These are phyloP conservation scores for Microcyclospora pomicola DNA, from an alignment of 2,329 filamentous ascomycete genomes.

Conservation along the genomic window DNA sequence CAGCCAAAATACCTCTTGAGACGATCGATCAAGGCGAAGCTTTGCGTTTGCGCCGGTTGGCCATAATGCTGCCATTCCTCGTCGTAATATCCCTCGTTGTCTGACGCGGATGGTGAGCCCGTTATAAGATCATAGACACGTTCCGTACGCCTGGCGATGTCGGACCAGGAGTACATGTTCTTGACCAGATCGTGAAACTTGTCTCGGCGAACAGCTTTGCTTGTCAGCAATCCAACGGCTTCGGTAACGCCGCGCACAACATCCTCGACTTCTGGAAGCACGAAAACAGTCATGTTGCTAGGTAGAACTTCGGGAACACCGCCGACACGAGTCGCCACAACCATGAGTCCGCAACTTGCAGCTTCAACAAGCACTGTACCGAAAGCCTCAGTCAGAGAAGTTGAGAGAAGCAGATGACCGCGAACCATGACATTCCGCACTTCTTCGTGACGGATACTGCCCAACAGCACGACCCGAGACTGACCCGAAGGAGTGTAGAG, in stretches of 20 bases:
- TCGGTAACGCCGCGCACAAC: slow-evolving; percentile 77
- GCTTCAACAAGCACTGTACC: slow-evolving; percentile 97
- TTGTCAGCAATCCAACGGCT: slow-evolving; percentile 76
- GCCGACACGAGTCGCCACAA: slow-evolving; percentile 91
- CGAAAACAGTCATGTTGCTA: slow-evolving; percentile 93
- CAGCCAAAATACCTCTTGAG: slow-evolving; percentile 96
- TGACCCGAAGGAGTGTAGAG: slow-evolving; percentile 44
- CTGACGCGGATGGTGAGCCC: slow-evolving; percentile 50
- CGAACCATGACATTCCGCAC: slow-evolving; percentile 95
- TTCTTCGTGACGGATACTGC: slow-evolving; percentile 85
- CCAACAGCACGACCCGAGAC: slow-evolving; percentile 83
- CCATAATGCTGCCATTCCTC: slow-evolving; percentile 52
- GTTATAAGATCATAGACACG: slow-evolving; percentile 89
- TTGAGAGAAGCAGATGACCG: slow-evolving; percentile 92
- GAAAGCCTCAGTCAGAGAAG: slow-evolving; percentile 89
- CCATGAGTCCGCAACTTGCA: slow-evolving; percentile 86
- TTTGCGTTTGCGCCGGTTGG: slow-evolving; percentile 39
- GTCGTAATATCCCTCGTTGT: slow-evolving; percentile 73
- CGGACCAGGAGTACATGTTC: slow-evolving; percentile 97
- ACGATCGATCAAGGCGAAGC: slow-evolving; percentile 85
- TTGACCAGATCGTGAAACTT: slow-evolving; percentile 94
- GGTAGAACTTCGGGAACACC: slow-evolving; percentile 95
- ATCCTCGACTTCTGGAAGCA: slow-evolving; percentile 92
- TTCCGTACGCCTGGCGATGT: slow-evolving; percentile 86
- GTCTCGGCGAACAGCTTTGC: slow-evolving; percentile 70